Base-by-base conservation (phyloP, 2,329 filamentous ascomycete genomes). In the Achaetomium macrosporum region DNA sequence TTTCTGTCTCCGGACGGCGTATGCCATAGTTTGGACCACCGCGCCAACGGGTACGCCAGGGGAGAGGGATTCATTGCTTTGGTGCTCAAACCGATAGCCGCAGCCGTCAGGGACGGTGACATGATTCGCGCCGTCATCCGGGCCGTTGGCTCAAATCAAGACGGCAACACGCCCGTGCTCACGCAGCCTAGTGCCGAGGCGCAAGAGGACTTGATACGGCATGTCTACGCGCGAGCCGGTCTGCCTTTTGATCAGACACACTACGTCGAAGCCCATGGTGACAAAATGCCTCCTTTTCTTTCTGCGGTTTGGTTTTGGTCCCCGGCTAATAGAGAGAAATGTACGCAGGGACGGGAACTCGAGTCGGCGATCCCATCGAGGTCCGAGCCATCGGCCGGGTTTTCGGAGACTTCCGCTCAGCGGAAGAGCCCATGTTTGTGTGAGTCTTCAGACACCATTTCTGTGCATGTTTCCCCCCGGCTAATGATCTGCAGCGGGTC, bases 311-410 rank as follows among this genome's bases (percentile, higher is more conserved):
- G 25, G 4, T 25, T 25, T 25, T 7, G 7, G 25, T 25, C 25
- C 4, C 25, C 7, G 25, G 25, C 25, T 25, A 25, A 25, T 25
- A 25, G 25, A 25, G 25, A 25, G 25, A 25, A 25, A 25, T 25
- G 25, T 25, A 25, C 25, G 25, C 25, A 25, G 25, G 25, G 3
- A 77, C 76, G 0, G 74, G 74, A 4, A 78, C 75, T 2, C 61
- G 66, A 30, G 70, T 71, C 5, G 76, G 76, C 2, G 76, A 78
- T 55, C 72, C 73, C 0, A 67, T 70, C 16, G 76, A 78, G 57
- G 71, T 71, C 0, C 59, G 57, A 1, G 75, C 72, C n/a, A 69
- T 77, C 20, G 58, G 66, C n/a, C 56, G 58, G 4, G 65, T 66
- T 10, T 64, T 73, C 25, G 64, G 65, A 10, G 52, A 53, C 9